Percentiles rank a stretch among this genome's conserved stretches.
Conservation (phyloP, 768 basidiomycete species). For the Mycena rebaudengoi region DNA sequence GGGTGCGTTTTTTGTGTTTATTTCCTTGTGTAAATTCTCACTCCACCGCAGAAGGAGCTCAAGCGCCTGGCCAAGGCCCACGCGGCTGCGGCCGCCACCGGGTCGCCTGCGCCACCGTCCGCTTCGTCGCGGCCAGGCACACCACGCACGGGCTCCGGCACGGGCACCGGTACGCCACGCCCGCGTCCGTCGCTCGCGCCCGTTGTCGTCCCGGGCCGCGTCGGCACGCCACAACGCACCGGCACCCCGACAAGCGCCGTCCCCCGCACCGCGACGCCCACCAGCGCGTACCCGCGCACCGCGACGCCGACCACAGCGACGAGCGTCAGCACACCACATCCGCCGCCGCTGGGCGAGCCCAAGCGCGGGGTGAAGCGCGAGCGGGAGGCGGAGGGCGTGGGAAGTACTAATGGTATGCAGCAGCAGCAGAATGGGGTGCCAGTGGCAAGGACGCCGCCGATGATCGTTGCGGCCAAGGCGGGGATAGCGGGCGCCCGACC, state of each 20-base stretch:
- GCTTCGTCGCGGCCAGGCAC: constrained; percentile 41
- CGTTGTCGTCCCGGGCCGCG: constrained; percentile 30
- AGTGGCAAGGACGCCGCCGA: constrained; percentile 31
- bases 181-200: constrained; percentile 27
- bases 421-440: constrained; percentile 21
- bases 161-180: constrained; percentile 38
- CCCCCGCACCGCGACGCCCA: constrained; percentile 23
- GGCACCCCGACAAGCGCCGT: no score
- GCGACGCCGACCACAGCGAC: constrained; percentile 43
- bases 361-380: constrained; percentile 30
- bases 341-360: constrained; percentile 22
- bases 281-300: constrained; percentile 28
- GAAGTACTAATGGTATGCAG: no score
- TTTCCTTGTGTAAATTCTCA: neutral
- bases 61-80: constrained; percentile 72
- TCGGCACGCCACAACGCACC: constrained; percentile 31
- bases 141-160: constrained; percentile 31
- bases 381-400: constrained; percentile 39
- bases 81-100: constrained; percentile 32
- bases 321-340: constrained; percentile 17
- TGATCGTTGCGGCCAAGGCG: constrained; percentile 61
- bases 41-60: constrained; percentile 66
- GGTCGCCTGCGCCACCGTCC: constrained; percentile 41
- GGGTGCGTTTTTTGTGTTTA: constrained; percentile 55
- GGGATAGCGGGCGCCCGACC: constrained; percentile 67